Conservation (phyloP, 768 basidiomycete species). For the Russula olivacea region DNA sequence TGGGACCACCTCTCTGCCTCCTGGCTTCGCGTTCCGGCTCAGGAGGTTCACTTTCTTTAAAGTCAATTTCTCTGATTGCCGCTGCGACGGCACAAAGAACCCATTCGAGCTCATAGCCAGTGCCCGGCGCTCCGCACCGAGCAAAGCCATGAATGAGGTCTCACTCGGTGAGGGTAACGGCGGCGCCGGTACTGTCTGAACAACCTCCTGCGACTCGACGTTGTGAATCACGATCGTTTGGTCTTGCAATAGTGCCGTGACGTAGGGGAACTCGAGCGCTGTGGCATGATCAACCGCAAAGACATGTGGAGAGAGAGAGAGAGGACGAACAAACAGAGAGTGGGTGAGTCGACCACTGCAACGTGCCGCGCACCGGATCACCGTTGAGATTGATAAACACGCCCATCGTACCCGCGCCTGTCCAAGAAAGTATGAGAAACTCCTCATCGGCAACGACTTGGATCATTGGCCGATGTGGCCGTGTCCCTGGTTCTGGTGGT, state of each 20-base stretch:
- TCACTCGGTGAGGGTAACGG: slow-evolving; percentile 21
- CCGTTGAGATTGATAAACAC: slow-evolving; percentile 81
- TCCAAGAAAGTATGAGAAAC: slow-evolving; percentile 83
- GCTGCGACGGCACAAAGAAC: slow-evolving; percentile 40
- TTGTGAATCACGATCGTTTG: slow-evolving; percentile 77
- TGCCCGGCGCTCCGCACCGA: slow-evolving; percentile 30
- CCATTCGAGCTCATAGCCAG: slow-evolving; percentile 33
- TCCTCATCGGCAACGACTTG: slow-evolving; percentile 70
- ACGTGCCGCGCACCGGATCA: slow-evolving; percentile 84
- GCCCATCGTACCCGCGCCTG: slow-evolving; percentile 72
- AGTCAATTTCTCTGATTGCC: slow-evolving; percentile 39
- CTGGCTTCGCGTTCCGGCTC: slow-evolving; percentile 19
- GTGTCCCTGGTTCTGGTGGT: slow-evolving; percentile 32
- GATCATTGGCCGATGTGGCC: slow-evolving; percentile 59
- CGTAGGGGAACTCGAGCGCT: slow-evolving; percentile 80
- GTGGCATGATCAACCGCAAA: neutral
- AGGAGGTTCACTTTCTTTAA: slow-evolving; percentile 18
- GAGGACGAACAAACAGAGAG: slow-evolving; percentile 59
- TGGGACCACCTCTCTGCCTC: slow-evolving; percentile 15
- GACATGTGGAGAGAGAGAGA: neutral
- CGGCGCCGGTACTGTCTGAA: slow-evolving; percentile 60
- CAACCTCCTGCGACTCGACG: slow-evolving; percentile 63
- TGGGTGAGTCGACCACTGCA: slow-evolving; percentile 81
- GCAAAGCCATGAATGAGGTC: slow-evolving; percentile 27
- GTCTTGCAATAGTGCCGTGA: slow-evolving; percentile 73